Conservation (phyloP, 345 rosid species). For the Camelina hispida region DNA sequence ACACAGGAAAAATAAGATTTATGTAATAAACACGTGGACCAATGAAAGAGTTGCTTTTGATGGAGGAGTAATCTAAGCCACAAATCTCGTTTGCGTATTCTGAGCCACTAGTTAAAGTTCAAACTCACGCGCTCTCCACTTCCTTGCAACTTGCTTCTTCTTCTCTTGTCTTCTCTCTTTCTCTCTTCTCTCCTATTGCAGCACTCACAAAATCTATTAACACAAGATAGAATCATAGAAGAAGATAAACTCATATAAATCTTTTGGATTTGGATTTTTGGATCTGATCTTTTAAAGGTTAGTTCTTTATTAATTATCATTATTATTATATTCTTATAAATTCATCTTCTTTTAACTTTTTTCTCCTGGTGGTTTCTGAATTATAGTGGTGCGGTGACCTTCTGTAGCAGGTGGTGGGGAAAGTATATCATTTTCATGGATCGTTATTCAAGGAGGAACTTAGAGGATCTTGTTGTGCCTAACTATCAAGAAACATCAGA, state of each 20-base stretch:
- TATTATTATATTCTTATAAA: not conserved
- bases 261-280: not conserved
- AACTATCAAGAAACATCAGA: conserved; percentile 44
- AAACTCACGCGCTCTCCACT: conserved; percentile 30
- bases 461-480: conserved; percentile 45
- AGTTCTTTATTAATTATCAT: not conserved
- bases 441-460: conserved; percentile 35
- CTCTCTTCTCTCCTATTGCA: not conserved
- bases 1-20: conserved; percentile 28
- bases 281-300: conserved; percentile 12
- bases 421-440: conserved; percentile 27
- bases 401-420: conserved; percentile 10
- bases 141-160: conserved; percentile 31
- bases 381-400: not conserved
- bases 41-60: conserved; percentile 42
- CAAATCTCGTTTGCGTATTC: conserved; percentile 33
- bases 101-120: conserved; percentile 36
- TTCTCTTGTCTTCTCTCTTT: not conserved
- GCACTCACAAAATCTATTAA: conserved; percentile 21
- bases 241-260: conserved; percentile 7
- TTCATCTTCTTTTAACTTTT: not conserved
- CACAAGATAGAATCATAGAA: conserved; percentile 12
- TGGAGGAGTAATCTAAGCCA: conserved; percentile 42
- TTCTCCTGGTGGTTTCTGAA: conserved; percentile 1
- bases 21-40: conserved; percentile 39